A percentile compares a stretch with the other conserved stretches of the same genome.
These are phyloP conservation scores for Limonium bicolor DNA, from an alignment of 148 eudicot genomes.

Conservation along the genomic window DNA sequence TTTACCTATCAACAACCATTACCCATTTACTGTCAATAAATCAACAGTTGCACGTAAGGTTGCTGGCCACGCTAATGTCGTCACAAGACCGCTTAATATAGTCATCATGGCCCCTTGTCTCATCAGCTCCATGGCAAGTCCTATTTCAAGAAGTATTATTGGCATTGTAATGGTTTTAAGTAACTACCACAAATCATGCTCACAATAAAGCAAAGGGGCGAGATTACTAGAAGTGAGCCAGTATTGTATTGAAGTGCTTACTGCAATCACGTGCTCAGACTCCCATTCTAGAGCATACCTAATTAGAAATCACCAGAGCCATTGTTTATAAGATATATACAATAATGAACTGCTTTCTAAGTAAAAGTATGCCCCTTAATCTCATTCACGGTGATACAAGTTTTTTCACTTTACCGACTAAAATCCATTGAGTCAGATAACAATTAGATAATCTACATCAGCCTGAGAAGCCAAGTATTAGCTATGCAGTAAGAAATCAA, in stretches of 20 bases:
- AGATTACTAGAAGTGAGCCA: conserved; percentile 86
- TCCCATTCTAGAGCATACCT: conserved; percentile 98
- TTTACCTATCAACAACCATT: conserved; percentile 82
- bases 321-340: too few species aligned
- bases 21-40: conserved; percentile 98
- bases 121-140: conserved; percentile 69
- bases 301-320: too few species aligned
- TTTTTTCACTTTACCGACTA: too few species aligned
- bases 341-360: too few species aligned
- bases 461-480: too few species aligned
- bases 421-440: too few species aligned
- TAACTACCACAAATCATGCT: neutral
- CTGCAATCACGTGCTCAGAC: conserved; percentile 83
- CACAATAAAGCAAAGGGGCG: conserved; percentile 2
- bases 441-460: too few species aligned
- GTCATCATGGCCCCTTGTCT: conserved; percentile 97
- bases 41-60: conserved; percentile 62
- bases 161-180: conserved; percentile 1
- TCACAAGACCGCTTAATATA: conserved; percentile 56
- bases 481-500: too few species aligned
- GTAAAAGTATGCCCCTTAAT: too few species aligned
- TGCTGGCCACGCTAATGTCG: conserved; percentile 98
- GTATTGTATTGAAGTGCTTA: conserved; percentile 98
- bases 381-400: too few species aligned
- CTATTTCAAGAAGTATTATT: conserved; percentile 28